Conservation (phyloP, 2,329 filamentous ascomycete genomes). For the Fusarium nisikadoi region DNA sequence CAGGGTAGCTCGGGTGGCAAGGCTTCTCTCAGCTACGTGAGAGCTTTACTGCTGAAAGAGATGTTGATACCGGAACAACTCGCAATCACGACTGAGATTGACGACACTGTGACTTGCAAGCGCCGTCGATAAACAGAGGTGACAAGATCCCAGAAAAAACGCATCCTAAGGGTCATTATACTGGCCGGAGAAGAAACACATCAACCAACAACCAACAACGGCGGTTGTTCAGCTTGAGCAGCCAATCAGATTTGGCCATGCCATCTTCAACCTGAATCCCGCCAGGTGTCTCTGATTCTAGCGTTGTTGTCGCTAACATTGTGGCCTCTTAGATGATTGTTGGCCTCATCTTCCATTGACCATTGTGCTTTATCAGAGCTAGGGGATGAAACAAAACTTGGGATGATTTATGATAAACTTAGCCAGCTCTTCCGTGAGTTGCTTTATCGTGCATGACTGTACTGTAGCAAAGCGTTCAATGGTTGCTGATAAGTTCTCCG, state of each 20-base stretch:
- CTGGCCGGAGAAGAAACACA: not conserved
- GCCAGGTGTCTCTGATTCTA: not conserved
- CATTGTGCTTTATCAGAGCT: not conserved
- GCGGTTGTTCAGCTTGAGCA: not conserved
- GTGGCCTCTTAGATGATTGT: too few species aligned
- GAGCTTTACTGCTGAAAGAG: not conserved
- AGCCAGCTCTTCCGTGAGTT: not conserved
- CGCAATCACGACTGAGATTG: not conserved
- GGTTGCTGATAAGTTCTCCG: accelerated
- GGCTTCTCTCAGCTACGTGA: not conserved
- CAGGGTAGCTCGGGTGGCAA: not conserved
- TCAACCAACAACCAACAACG: conserved; percentile 16
- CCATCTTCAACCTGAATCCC: not conserved
- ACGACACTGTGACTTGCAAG: not conserved
- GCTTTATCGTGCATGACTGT: accelerated
- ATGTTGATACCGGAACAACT: not conserved
- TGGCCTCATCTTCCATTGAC: not conserved
- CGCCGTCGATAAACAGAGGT: not conserved
- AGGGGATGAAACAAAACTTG: too few species aligned
- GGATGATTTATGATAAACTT: not conserved
- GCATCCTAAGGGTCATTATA: not conserved
- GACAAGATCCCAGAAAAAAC: not conserved
- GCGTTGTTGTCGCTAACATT: not conserved
- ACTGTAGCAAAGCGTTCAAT: not conserved
- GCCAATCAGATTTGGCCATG: not conserved